These are phyloP conservation scores for Chytriomyces sp. DNA, from an alignment of 192 early-diverging fungal species.

Conservation along the genomic window DNA sequence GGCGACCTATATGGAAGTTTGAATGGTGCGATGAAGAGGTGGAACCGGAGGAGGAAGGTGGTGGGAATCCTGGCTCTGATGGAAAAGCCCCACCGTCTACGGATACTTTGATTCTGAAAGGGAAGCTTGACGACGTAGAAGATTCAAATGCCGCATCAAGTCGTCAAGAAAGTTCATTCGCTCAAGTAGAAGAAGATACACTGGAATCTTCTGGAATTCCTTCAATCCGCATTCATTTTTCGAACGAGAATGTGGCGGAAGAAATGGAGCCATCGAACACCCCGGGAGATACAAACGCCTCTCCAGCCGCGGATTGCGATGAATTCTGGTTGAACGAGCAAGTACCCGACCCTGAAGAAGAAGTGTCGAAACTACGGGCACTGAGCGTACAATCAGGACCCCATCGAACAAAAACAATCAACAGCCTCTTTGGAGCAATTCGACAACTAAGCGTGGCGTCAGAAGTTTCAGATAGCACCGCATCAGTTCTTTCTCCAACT, in stretches of 20 bases:
- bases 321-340: constrained; percentile 32
- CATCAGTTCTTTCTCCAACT: neutral
- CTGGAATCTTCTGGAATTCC: neutral
- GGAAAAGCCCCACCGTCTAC: neutral
- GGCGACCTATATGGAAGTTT: neutral
- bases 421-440: neutral
- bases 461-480: neutral
- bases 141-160: neutral
- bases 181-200: neutral
- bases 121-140: neutral
- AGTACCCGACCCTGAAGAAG: constrained; percentile 23
- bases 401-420: neutral
- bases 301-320: neutral
- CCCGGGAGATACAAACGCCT: neutral
- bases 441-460: neutral
- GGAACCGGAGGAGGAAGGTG: neutral
- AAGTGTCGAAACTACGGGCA: neutral
- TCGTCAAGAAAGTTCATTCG: too few species aligned
- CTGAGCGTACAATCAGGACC: neutral
- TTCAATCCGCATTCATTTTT: too few species aligned
- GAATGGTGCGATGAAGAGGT: neutral
- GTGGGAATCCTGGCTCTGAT: neutral
- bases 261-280: neutral
- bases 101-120: neutral
- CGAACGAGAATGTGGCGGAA: neutral